Conservation (phyloP, 2,329 filamentous ascomycete species). For the Lasiodiplodia gonubiensis region DNA sequence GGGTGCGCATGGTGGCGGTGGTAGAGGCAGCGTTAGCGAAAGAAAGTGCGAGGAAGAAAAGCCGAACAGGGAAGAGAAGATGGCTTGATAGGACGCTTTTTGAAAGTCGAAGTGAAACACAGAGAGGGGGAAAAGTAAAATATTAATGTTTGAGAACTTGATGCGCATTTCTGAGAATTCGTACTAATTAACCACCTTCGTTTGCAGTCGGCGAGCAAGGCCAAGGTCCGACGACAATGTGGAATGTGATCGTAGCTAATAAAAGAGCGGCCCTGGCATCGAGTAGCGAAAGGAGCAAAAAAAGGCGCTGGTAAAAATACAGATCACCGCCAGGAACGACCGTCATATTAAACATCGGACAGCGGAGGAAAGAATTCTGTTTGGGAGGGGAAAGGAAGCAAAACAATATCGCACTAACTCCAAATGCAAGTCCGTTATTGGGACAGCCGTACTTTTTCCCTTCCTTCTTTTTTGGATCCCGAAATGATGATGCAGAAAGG, state of each 20-base stretch:
- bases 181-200: background rate
- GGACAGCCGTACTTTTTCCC: background rate
- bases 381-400: background rate
- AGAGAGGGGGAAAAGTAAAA: background rate
- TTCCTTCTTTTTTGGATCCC: background rate
- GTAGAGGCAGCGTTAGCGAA: too few relatives aligned
- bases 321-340: conserved; percentile 4
- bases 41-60: background rate
- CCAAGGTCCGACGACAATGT: background rate
- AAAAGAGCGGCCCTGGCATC: conserved; percentile 18
- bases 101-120: background rate
- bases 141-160: background rate
- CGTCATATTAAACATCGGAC: background rate
- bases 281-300: background rate
- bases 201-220: background rate
- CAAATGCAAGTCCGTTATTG: background rate
- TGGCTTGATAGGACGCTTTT: too few relatives aligned
- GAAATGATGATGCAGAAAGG: background rate
- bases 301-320: background rate
- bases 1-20: background rate
- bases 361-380: background rate
- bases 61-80: too few relatives aligned
- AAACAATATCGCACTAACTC: background rate
- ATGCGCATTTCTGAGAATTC: background rate
- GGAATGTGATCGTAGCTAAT: background rate